phyloP scores from a whole-genome alignment of 2,329 filamentous ascomycete genomes.

The Aspergillus tamarii region DNA sequence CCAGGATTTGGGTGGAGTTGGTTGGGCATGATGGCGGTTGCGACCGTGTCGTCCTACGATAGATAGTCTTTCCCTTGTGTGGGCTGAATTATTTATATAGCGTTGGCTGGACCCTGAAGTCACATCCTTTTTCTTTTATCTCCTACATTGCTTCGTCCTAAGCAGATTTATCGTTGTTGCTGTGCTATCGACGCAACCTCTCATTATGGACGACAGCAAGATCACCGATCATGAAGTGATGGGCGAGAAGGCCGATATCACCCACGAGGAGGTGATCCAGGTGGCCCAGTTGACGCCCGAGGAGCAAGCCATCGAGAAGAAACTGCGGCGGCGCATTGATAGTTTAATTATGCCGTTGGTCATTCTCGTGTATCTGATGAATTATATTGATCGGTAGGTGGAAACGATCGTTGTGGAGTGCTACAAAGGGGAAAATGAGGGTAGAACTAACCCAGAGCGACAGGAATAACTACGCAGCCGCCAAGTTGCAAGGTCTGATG shows the following conservation, averaged over 20 bases:
- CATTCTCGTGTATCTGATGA: conserved; percentile 48
- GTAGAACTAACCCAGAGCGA: background rate
- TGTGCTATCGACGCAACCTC: background rate
- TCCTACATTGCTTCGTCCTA: background rate
- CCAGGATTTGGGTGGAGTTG: background rate
- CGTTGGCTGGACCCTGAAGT: background rate
- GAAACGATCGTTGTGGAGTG: no score
- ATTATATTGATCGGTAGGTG: conserved; percentile 48
- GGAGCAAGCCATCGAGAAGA: conserved; percentile 41
- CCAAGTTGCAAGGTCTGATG: conserved; percentile 47
- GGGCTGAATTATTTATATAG: background rate
- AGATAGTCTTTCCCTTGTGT: no score
- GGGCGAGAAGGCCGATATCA: conserved; percentile 22
- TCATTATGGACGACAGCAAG: conserved; percentile 9
- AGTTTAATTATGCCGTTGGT: conserved; percentile 44
- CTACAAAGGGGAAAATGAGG: no score
- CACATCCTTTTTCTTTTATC: background rate
- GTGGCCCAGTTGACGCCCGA: conserved; percentile 29
- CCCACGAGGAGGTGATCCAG: conserved; percentile 41
- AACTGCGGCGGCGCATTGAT: conserved; percentile 44
- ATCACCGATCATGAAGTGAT: conserved; percentile 21
- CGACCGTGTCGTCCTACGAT: background rate
- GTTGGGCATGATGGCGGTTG: background rate
- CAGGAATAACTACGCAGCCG: conserved; percentile 52
- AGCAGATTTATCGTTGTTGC: background rate